Conservation (phyloP, 805 yeast species). For the Pichia californica region DNA sequence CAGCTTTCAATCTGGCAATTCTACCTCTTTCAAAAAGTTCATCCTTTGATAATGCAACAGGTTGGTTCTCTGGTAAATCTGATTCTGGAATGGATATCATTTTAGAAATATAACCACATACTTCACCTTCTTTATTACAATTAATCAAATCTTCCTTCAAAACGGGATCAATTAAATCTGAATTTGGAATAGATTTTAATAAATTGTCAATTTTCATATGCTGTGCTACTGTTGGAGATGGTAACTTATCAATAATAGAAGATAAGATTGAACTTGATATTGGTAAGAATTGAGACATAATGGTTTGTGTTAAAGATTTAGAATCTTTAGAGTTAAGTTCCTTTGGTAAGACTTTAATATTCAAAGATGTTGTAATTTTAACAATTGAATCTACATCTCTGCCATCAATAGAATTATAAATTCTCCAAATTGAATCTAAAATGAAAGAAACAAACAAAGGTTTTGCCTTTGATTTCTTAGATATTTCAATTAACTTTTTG, state of each 20-base stretch:
- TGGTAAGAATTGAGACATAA: constrained; percentile 94
- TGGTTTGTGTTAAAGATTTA: constrained; percentile 50
- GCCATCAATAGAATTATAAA: constrained; percentile 66
- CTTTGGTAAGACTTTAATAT: constrained; percentile 62
- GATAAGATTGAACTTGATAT: constrained; percentile 78
- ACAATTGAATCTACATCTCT: constrained; percentile 65
- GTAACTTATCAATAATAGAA: constrained; percentile 77
- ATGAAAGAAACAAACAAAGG: constrained; percentile 85
- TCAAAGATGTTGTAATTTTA: constrained; percentile 66
- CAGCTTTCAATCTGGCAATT: constrained; percentile 60
- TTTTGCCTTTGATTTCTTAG: constrained; percentile 55
- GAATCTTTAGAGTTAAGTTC: constrained; percentile 77
- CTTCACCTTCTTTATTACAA: constrained; percentile 65
- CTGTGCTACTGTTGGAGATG: constrained; percentile 80
- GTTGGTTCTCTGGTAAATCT: constrained; percentile 61
- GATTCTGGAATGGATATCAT: constrained; percentile 78
- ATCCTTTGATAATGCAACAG: constrained; percentile 36
- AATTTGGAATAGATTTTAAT: constrained; percentile 51
- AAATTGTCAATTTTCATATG: constrained; percentile 60
- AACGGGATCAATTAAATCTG: constrained; percentile 39
- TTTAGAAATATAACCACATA: constrained; percentile 79
- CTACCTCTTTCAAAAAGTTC: constrained; percentile 59
- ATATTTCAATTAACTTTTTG: constrained; percentile 66
- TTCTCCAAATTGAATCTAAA: constrained; percentile 86
- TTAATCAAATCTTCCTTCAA: constrained; percentile 50